phyloP scores from a whole-genome alignment of 495 filamentous ascomycete genomes.

The Talaromyces stipitatus region DNA sequence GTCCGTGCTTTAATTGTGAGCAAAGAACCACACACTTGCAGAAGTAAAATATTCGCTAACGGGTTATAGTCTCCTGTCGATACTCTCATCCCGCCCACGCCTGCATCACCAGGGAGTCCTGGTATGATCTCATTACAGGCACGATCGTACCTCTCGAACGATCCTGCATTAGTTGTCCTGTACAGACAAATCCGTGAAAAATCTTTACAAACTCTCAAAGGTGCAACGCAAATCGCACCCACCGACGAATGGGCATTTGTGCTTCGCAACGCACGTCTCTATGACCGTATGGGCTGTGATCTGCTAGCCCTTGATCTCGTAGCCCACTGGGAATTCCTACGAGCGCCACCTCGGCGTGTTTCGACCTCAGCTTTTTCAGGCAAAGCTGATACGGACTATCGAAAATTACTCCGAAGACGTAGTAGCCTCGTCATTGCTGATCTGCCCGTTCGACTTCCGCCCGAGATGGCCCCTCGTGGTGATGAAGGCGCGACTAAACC shows the following conservation, averaged over 20 bases:
- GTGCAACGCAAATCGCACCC: slow-evolving; percentile 73
- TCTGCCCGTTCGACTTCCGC: slow-evolving; percentile 39
- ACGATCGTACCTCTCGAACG: slow-evolving; percentile 78
- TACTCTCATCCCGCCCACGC: slow-evolving; percentile 47
- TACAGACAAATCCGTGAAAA: slow-evolving; percentile 83
- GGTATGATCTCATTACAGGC: slow-evolving; percentile 49
- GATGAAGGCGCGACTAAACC: slow-evolving; percentile 24
- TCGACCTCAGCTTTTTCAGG: slow-evolving; percentile 18
- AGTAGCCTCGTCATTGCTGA: slow-evolving; percentile 78
- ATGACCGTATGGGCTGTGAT: slow-evolving; percentile 94
- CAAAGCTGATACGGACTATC: slow-evolving; percentile 48
- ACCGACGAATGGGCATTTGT: slow-evolving; percentile 84
- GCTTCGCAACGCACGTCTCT: slow-evolving; percentile 77
- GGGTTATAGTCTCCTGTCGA: slow-evolving; percentile 60
- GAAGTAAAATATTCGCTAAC: slow-evolving; percentile 10
- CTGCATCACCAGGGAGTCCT: slow-evolving; percentile 39
- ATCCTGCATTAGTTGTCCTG: slow-evolving; percentile 78
- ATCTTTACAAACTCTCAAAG: slow-evolving; percentile 77
- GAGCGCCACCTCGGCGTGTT: slow-evolving; percentile 28
- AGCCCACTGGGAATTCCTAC: slow-evolving; percentile 81
- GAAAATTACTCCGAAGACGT: slow-evolving; percentile 61
- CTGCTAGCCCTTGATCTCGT: slow-evolving; percentile 79
- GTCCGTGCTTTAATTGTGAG: slow-evolving; percentile 69
- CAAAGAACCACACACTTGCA: background rate
- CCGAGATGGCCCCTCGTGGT: slow-evolving; percentile 4